Percentiles rank a stretch among this genome's conserved stretches.
Conservation (phyloP, 208 protist species). For the Acanthamoeba royreba region DNA sequence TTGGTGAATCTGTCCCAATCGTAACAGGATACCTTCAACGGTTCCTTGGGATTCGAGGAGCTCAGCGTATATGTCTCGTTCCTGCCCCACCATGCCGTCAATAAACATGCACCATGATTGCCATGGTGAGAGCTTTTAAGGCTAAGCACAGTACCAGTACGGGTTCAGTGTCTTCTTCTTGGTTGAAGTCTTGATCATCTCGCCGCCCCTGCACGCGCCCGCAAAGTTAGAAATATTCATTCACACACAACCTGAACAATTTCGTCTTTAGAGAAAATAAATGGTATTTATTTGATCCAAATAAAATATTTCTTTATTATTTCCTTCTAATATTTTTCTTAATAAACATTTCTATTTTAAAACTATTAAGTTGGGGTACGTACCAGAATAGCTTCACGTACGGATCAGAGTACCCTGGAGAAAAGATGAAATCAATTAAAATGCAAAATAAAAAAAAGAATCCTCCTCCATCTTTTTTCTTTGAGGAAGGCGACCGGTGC, state of each 20-base stretch:
- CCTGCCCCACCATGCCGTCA: no score
- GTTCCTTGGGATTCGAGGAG: neutral
- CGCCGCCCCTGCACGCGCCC: neutral
- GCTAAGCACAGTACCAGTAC: slow-evolving; percentile 7
- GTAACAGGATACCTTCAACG: neutral
- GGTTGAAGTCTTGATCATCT: neutral
- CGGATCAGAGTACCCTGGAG: neutral
- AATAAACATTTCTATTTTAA: neutral
- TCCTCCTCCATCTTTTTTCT: no score
- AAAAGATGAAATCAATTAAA: neutral
- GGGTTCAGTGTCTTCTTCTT: slow-evolving; percentile 40
- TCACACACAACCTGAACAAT: no score
- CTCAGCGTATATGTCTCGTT: neutral
- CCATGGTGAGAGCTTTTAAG: neutral
- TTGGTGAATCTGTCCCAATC: neutral
- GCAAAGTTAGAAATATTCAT: neutral
- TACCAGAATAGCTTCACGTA: neutral
- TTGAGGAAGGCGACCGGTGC: neutral
- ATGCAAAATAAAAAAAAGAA: no score
- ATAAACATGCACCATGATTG: no score
- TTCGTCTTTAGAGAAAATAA: no score
- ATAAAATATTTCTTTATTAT: no score
- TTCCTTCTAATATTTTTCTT: neutral
- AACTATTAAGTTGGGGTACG: neutral
- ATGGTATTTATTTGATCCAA: no score